Base-by-base conservation (phyloP, 1,139 yeast species). In the Hyphopichia burtonii region DNA sequence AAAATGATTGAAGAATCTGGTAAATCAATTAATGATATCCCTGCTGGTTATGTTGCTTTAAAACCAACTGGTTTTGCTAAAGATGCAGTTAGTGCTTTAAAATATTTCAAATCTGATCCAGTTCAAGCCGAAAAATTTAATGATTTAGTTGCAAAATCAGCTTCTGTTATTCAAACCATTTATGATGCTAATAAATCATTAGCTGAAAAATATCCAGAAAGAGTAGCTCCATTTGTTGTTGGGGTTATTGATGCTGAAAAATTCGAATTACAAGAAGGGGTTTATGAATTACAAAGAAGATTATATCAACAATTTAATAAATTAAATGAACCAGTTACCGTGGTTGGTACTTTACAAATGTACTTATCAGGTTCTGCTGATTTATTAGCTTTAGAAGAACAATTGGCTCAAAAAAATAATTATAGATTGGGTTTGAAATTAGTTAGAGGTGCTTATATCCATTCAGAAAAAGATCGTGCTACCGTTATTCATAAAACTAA, bases 371-470 rank as follows among this genome's bases (percentile, higher is more conserved):
- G 83, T 48, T 81, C 96, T 1, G 63, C 83, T 2, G 73, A 73
- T 23, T 76, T 86, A 52, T 70, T 91, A 50, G 65, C 79, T 31
- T 50, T 65, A 36, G 97, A 91, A 59, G 79, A 82, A 51, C 67
- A 72, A 47, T 70, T 82, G 46, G 96, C 98, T 12, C 55, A 66
- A 45, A 63, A 76, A 45, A 75, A 77, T 47, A 72, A 75, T 45
- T 91, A 90, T 65, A 78, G 86, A 58, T 68, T 90, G 47, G 98
- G 96, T 17, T 74, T 90, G 69, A 93, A 93, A 65, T 76, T 93
- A 43, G 99, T 93, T n/a, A 82, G 99, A 63, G 99, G 99, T 49
- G 99, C 99, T 7, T 93, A 93, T 68, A 81, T 91, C 49, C 97
- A 91, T 62, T 82, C 96, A 3, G 98, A 93, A 67, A 78, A 85